Conservation (phyloP, 306 rosid species). For the Quercus dentata region DNA sequence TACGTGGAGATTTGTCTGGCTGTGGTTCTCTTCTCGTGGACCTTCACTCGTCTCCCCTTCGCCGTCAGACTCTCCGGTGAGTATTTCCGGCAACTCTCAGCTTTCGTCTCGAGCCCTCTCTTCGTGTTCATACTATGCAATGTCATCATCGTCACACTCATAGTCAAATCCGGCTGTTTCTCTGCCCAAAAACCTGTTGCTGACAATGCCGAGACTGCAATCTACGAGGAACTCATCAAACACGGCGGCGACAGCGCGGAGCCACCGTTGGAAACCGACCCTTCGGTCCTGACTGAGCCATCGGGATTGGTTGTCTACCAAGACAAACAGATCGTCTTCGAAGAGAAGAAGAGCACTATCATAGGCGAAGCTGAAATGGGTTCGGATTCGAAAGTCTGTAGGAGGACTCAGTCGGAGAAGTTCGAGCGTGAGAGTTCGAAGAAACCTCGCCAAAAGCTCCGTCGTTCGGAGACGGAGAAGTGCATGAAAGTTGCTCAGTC, state of each 20-base stretch:
- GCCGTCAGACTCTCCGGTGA: conserved; percentile 41
- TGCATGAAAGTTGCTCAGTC: conserved; percentile 4
- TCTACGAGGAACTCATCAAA: conserved; percentile 26
- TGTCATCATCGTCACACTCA: conserved; percentile 57
- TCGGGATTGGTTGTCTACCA: conserved; percentile 20
- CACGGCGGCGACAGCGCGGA: background rate
- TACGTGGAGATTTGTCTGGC: conserved; percentile 34
- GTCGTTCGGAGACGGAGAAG: conserved; percentile 59
- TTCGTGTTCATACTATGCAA: conserved; percentile 67
- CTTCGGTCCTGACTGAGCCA: conserved; percentile 5
- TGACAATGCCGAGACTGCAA: background rate
- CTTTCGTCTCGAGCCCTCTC: conserved; percentile 47
- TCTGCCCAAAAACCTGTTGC: background rate
- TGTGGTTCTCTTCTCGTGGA: conserved; percentile 46
- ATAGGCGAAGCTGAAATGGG: conserved; percentile 4
- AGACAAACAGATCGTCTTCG: conserved; percentile 55
- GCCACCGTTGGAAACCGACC: background rate
- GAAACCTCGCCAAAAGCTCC: conserved; percentile 17
- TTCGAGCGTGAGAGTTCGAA: conserved; percentile 1
- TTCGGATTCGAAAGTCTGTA: conserved; percentile 10
- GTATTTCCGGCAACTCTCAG: conserved; percentile 33
- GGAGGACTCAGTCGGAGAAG: conserved; percentile 50
- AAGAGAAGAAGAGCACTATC: background rate
- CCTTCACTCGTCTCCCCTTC: conserved; percentile 53
- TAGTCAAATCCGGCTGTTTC: conserved; percentile 45